Evolutionary conservation across 2,329 filamentous ascomycete species (phyloP), one percentile per base, ranked within the genome.

Genomic region (Lecanoromycetidae sp.): DNA sequence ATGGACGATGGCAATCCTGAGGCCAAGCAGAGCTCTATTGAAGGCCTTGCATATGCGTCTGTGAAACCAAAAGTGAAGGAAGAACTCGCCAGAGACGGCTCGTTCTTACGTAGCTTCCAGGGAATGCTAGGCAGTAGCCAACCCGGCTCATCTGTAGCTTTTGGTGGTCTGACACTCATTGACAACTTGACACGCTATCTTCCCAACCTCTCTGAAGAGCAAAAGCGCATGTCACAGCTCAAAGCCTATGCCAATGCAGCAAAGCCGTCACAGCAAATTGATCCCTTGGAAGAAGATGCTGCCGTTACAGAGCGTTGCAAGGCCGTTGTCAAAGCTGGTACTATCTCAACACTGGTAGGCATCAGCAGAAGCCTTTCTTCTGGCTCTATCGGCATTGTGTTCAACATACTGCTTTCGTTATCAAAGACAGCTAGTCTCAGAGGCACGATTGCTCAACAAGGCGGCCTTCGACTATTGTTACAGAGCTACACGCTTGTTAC

Each of bases 211-310:
- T 82, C 86, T 0, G 90, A 95, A 53, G 91, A 98, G 63, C 83
- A 95, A 58, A 91, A 90, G 67, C 87, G 85, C 59, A 86, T 98
- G 68, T 77, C 77, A 5, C 85, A 98, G 61, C 75, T 98, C 36
- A 95, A 94, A 68, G 86, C 87, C 2, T 98, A 96, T 58, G 91
- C 91, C 12, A 86, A 94, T 60, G 84, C 87, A 0, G 80, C 80
- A 4, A 87, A 86, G 58, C 60, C 75, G n/a, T 44, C 54, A 9
- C 64, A 68, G 1, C 61, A 63, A 17, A 61, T 71, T 0, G 78
- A 88, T 58, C 76, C 78, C 6, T 70, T 93, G 0, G 81, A 91
- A 48, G 77, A 87, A 51, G 81, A 94, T 48, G 71, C 80, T 2
- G 79, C 84, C 54, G 87, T 94, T 27, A 71, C 76, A 13, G 73